Conservation (phyloP, 352 stramenopile genomes). For the Phytopythium helicoides region DNA sequence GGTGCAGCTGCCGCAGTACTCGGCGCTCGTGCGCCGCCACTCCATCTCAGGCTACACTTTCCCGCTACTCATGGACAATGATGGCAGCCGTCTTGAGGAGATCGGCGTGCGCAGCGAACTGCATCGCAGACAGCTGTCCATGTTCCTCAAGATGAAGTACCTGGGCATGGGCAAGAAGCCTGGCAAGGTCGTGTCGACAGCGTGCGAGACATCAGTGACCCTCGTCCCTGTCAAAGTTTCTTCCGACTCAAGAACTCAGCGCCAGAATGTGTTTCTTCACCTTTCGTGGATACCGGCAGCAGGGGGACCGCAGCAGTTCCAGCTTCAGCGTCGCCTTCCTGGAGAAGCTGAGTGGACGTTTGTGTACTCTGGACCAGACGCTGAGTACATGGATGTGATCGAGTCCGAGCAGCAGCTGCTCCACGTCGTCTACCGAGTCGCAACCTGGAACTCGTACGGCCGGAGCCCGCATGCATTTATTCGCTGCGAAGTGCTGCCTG, state of each 20-base stretch:
- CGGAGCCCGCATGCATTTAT: constrained; percentile 59
- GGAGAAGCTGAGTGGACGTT: constrained; percentile 53
- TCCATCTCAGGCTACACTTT: constrained; percentile 88
- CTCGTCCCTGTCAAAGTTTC: neutral
- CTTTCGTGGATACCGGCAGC: constrained; percentile 55
- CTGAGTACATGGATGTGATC: constrained; percentile 70
- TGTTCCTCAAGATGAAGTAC: constrained; percentile 86
- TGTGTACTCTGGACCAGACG: constrained; percentile 62
- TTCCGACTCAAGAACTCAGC: constrained; percentile 7
- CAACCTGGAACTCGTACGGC: constrained; percentile 84
- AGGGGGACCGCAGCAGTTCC: constrained; percentile 53
- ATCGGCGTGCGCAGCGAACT: constrained; percentile 69
- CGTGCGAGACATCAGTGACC: constrained; percentile 25
- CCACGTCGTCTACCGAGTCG: constrained; percentile 70
- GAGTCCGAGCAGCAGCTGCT: constrained; percentile 24
- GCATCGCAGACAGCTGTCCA: constrained; percentile 74
- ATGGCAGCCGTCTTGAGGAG: constrained; percentile 64
- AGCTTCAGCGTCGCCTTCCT: constrained; percentile 65
- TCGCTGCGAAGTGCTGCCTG: constrained; percentile 38
- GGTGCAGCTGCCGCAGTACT: constrained; percentile 82
- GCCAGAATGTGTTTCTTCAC: constrained; percentile 42
- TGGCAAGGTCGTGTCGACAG: constrained; percentile 30
- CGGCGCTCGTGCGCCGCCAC: constrained; percentile 67
- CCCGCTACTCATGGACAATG: constrained; percentile 81
- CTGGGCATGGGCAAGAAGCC: constrained; percentile 74